phyloP scores from a whole-genome alignment of 2,329 filamentous ascomycete genomes.

The Xylaria multiplex region DNA sequence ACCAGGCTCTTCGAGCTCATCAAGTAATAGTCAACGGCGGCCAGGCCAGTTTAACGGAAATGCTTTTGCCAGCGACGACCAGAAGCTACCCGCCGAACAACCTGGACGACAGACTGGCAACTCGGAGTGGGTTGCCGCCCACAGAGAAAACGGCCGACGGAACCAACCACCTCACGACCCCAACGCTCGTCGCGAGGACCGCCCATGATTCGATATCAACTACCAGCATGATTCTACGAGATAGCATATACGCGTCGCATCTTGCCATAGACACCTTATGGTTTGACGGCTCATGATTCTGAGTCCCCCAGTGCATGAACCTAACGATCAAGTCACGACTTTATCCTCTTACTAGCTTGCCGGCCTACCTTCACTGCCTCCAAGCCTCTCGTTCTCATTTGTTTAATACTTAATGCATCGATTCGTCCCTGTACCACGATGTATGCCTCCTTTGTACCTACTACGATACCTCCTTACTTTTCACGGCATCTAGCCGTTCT shows the following conservation, averaged over 20 bases:
- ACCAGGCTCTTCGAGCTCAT: slow-evolving; percentile 56
- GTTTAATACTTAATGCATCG: slow-evolving; percentile 27
- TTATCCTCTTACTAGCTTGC: slow-evolving; percentile 2
- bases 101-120: slow-evolving; percentile 63
- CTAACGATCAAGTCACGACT: slow-evolving; percentile 12
- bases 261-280: not conserved
- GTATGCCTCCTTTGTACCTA: slow-evolving; percentile 24
- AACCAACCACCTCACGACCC: slow-evolving; percentile 55
- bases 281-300: not conserved
- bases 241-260: not conserved
- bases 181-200: slow-evolving; percentile 54
- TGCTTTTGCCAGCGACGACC: slow-evolving; percentile 58
- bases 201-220: slow-evolving; percentile 13
- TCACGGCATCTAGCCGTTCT: slow-evolving; percentile 37
- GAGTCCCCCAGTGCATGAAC: not conserved
- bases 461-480: slow-evolving; percentile 33
- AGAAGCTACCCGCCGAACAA: slow-evolving; percentile 70
- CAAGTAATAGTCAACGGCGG: slow-evolving; percentile 34
- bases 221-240: not conserved
- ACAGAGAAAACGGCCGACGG: slow-evolving; percentile 55
- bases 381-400: slow-evolving; percentile 18
- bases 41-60: slow-evolving; percentile 16
- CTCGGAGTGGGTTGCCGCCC: slow-evolving; percentile 61
- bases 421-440: not conserved
- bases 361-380: slow-evolving; percentile 4